phyloP scores from a whole-genome alignment of 2,329 filamentous ascomycete species.

The Cercospora citrullina region DNA sequence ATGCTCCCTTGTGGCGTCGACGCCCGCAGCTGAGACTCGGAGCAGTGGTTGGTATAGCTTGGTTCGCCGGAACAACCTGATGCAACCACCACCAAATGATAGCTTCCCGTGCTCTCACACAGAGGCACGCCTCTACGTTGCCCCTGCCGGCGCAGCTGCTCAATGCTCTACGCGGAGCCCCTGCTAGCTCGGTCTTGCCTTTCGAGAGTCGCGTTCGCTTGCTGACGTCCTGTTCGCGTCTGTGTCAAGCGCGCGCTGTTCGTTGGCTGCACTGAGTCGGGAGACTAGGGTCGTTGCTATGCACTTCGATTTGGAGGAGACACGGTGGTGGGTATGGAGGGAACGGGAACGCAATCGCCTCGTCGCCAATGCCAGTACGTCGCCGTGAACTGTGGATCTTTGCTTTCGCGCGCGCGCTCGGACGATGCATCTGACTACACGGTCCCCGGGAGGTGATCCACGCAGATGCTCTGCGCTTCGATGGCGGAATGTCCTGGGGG shows the following conservation, averaged over 20 bases:
- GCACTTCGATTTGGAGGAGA: conserved; percentile 11
- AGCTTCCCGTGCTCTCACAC: conserved; percentile 11
- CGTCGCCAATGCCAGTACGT: conserved; percentile 10
- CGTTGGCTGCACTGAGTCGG: conserved; percentile 9
- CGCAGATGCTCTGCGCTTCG: conserved; percentile 4
- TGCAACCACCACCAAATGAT: conserved; percentile 6
- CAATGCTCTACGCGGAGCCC: conserved; percentile 16
- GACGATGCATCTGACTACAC: neutral
- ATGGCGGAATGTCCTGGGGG: conserved; percentile 3
- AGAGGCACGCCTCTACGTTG: conserved; percentile 14
- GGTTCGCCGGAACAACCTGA: conserved; percentile 10
- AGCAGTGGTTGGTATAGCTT: conserved; percentile 15
- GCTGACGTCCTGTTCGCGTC: conserved; percentile 9
- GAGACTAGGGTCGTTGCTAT: conserved; percentile 7
- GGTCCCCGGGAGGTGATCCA: conserved; percentile 6
- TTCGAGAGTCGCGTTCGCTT: neutral
- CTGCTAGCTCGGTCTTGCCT: conserved; percentile 3
- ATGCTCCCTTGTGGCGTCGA: conserved; percentile 12
- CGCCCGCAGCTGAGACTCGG: conserved; percentile 12
- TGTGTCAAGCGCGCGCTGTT: conserved; percentile 12
- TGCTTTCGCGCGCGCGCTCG: conserved; percentile 1
- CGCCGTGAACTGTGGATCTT: conserved; percentile 10
- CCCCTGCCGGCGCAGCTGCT: conserved; percentile 15
- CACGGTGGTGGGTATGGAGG: conserved; percentile 14
- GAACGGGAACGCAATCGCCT: conserved; percentile 11